Evolutionary conservation across 257 asterid species (phyloP).

Genomic region (Paraleonurus japonicus): DNA sequence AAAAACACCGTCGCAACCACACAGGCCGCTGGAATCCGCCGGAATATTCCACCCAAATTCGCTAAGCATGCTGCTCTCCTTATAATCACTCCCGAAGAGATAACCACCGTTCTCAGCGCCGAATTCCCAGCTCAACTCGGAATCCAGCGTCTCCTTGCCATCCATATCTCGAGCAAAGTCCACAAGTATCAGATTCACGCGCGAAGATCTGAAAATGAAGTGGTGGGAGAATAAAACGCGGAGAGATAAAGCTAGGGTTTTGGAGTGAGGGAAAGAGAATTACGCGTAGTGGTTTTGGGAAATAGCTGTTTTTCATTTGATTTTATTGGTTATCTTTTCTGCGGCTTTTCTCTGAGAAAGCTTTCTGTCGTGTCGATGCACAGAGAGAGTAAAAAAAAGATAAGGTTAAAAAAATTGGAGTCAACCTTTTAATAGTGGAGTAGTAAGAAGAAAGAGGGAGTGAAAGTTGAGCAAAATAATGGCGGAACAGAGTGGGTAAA

Average conservation of each 20-base stretch:
- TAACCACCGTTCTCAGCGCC: slow-evolving; percentile 17
- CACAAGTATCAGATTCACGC: not conserved
- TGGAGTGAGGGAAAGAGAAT: slow-evolving; percentile 25
- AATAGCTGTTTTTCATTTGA: slow-evolving; percentile 22
- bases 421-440: slow-evolving; percentile 31
- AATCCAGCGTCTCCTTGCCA: slow-evolving; percentile 28
- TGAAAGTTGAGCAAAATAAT: not conserved
- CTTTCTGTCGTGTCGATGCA: slow-evolving; percentile 28
- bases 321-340: slow-evolving; percentile 11
- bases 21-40: slow-evolving; percentile 25
- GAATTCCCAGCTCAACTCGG: slow-evolving; percentile 42
- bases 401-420: not conserved
- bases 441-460: slow-evolving; percentile 5
- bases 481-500: not conserved
- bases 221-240: slow-evolving; percentile 26
- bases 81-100: slow-evolving; percentile 37
- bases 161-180: slow-evolving; percentile 31
- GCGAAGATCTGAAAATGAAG: not conserved
- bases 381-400: not conserved
- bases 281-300: slow-evolving; percentile 27
- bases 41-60: slow-evolving; percentile 77
- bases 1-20: slow-evolving; percentile 2
- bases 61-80: slow-evolving; percentile 39
- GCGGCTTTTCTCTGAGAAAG: slow-evolving; percentile 2
- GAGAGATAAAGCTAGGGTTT: slow-evolving; percentile 57